Conservation (phyloP, 2,329 filamentous ascomycete species). For the Aspergillus cejpii region DNA sequence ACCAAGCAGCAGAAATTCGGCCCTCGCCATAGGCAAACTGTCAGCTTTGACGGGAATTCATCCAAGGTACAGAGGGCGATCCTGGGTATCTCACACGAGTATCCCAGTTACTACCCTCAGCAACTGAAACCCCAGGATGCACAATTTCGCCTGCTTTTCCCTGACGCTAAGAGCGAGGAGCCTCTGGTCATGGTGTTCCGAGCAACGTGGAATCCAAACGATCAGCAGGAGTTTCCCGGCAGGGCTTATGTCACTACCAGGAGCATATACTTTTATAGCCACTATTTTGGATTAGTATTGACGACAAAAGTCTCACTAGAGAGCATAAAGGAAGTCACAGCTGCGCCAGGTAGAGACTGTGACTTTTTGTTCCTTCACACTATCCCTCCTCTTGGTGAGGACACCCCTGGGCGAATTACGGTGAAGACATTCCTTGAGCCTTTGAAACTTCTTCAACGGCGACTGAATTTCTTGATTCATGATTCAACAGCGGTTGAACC, state of each 20-base stretch:
- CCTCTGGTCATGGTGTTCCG: constrained; percentile 87
- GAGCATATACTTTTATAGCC: constrained; percentile 93
- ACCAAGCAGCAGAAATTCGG: constrained; percentile 24
- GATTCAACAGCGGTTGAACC: constrained; percentile 68
- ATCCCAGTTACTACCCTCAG: constrained; percentile 71
- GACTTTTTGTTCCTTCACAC: constrained; percentile 87
- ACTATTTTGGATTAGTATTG: constrained; percentile 84
- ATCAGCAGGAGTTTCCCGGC: constrained; percentile 70
- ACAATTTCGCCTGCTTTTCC: constrained; percentile 89
- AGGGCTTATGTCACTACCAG: constrained; percentile 81
- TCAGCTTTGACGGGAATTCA: constrained; percentile 48
- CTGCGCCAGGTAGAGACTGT: constrained; percentile 80
- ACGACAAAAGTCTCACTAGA: constrained; percentile 70
- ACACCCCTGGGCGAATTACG: constrained; percentile 65
- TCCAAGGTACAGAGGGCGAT: constrained; percentile 32
- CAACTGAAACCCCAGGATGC: constrained; percentile 81
- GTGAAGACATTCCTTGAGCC: constrained; percentile 93
- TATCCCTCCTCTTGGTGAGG: constrained; percentile 56
- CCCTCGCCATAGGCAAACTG: constrained; percentile 49
- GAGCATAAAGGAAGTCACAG: constrained; percentile 79
- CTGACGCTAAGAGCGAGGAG: constrained; percentile 67
- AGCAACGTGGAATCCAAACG: constrained; percentile 76
- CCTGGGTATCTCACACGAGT: constrained; percentile 41
- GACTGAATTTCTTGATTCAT: constrained; percentile 78
- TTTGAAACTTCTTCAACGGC: constrained; percentile 69